Percentiles rank a stretch among this genome's conserved stretches.
phyloP scores from a whole-genome alignment of 768 basidiomycete species.

The Mycena crocata region DNA sequence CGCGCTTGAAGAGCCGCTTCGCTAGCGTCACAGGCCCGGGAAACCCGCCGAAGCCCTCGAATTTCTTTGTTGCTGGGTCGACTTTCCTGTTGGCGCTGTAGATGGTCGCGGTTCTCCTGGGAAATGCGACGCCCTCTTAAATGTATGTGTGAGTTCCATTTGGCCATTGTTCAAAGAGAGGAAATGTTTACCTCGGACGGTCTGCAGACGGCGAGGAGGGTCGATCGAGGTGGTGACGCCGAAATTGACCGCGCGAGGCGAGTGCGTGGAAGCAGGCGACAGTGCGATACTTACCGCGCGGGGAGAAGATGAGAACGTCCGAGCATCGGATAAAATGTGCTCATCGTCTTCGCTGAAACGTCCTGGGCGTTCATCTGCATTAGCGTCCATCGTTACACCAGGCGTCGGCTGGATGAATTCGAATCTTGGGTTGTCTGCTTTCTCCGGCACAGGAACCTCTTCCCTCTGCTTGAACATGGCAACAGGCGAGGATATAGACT shows the following conservation, averaged over 20 bases:
- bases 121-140: slow-evolving; percentile 41
- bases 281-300: slow-evolving; percentile 40
- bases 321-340: slow-evolving; percentile 38
- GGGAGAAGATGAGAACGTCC: slow-evolving; percentile 50
- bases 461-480: slow-evolving; percentile 29
- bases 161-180: not conserved
- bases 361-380: slow-evolving; percentile 7
- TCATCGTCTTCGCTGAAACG: slow-evolving; percentile 21
- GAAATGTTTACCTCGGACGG: slow-evolving; percentile 26
- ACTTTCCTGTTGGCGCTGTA: slow-evolving; percentile 30
- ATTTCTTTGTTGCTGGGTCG: slow-evolving; percentile 43
- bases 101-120: slow-evolving; percentile 49
- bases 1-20: slow-evolving; percentile 48
- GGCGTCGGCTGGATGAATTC: slow-evolving; percentile 39
- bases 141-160: not conserved
- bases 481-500: slow-evolving; percentile 49
- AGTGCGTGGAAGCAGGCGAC: slow-evolving; percentile 30
- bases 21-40: slow-evolving; percentile 58
- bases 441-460: slow-evolving; percentile 24
- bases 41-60: slow-evolving; percentile 58
- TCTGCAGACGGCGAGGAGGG: slow-evolving; percentile 25
- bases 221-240: slow-evolving; percentile 26
- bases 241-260: slow-evolving; percentile 24
- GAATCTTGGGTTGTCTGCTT: slow-evolving; percentile 20
- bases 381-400: slow-evolving; percentile 25